Conservation (phyloP, 164 flowering plant genomes). For the Sedum album region DNA sequence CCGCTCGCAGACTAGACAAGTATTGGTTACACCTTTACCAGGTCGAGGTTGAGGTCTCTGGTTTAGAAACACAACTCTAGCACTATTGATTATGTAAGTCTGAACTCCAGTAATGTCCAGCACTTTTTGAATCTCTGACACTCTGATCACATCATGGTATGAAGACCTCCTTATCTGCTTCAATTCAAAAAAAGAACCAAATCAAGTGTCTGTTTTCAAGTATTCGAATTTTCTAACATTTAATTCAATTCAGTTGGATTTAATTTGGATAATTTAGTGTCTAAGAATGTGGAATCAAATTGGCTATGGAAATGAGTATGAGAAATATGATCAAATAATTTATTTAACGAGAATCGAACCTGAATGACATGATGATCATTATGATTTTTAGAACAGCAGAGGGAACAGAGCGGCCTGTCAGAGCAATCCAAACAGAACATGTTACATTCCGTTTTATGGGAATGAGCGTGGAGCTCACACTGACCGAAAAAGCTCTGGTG, state of each 20-base stretch:
- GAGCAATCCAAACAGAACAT: conserved; percentile 24
- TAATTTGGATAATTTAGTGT: no score
- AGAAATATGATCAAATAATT: no score
- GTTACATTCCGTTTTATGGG: conserved; percentile 21
- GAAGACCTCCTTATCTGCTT: conserved; percentile 17
- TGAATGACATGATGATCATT: conserved; percentile 11
- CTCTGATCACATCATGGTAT: conserved; percentile 21
- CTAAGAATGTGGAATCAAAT: no score
- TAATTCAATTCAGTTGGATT: no score
- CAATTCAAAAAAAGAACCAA: not conserved
- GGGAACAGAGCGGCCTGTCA: conserved; percentile 9
- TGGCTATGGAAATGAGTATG: not conserved
- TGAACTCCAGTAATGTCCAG: conserved; percentile 15
- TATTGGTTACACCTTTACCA: conserved; percentile 18
- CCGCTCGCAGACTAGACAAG: conserved; percentile 17
- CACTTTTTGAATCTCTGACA: conserved; percentile 17
- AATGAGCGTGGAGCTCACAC: conserved; percentile 16
- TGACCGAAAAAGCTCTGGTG: conserved; percentile 16
- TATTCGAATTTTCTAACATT: no score
- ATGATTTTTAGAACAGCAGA: conserved; percentile 4
- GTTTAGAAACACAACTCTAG: conserved; percentile 15
- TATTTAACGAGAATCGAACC: not conserved
- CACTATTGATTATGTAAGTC: conserved; percentile 15
- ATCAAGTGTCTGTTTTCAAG: no score
- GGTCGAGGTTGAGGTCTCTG: conserved; percentile 16